phyloP scores from a whole-genome alignment of 208 protist genomes.

The Acanthamoeba culbertsoni region DNA sequence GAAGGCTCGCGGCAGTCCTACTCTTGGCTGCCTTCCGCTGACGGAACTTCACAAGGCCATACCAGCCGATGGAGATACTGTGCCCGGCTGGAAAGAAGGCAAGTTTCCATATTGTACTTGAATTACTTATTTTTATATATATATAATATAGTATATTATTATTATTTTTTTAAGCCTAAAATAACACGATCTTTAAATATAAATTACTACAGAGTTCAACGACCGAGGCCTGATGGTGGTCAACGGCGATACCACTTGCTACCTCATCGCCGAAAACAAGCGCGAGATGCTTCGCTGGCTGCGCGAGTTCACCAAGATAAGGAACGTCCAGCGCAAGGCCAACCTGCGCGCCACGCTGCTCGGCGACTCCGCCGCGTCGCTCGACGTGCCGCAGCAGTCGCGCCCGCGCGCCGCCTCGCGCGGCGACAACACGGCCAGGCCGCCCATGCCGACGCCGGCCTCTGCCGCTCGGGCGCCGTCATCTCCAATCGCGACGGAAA shows the following conservation, averaged over 20 bases:
- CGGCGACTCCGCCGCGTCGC: neutral
- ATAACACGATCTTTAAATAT: no score
- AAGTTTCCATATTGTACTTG: no score
- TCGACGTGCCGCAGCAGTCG: no score
- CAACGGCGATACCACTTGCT: neutral
- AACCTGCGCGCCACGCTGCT: neutral
- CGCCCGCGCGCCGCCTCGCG: no score
- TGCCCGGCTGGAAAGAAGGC: conserved; percentile 7
- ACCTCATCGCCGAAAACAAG: neutral
- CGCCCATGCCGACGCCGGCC: no score
- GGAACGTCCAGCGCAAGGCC: neutral
- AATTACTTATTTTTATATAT: neutral
- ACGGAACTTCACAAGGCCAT: neutral
- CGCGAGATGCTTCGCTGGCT: neutral
- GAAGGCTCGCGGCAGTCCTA: neutral
- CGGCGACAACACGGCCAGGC: no score
- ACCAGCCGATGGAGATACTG: neutral
- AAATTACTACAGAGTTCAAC: neutral
- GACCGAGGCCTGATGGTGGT: neutral
- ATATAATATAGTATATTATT: neutral
- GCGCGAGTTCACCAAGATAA: neutral
- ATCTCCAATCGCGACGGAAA: no score
- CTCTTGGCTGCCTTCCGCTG: neutral
- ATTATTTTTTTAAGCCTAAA: neutral
- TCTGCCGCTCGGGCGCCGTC: no score